Base-by-base conservation (phyloP, 352 stramenopile species). In the Discostella stelligera region DNA sequence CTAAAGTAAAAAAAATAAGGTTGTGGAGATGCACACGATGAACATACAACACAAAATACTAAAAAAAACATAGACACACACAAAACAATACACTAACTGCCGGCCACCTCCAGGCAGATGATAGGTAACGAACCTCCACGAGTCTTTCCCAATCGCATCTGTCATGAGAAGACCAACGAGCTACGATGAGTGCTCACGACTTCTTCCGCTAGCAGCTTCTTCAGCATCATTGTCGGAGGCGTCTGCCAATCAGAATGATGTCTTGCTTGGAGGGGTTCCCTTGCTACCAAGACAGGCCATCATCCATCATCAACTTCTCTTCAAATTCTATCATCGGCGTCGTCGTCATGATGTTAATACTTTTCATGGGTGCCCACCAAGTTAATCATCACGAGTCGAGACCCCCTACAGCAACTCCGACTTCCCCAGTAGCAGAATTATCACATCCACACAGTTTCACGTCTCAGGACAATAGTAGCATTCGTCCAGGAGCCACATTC, bases 401-500 rank as follows among this genome's bases (percentile, higher is more conserved):
- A 10, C 7, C 7, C 11, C 11, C 37, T 44, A 8, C 37, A 44
- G 11, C 37, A 13, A 44, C 7, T 14, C 7, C 7, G 13, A 44
- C 37, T 14, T 44, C 37, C 27, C 27, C 5, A 32, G 27, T 32
- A 8, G 37, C 37, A 44, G n/a, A n/a, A n/a, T 10, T 14, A 44
- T 44, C 13, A 44, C 37, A 14, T 44, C 37, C 7, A 2, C 7
- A 14, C 2, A 44, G 37, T 44, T 44, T 44, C 37, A 44, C 37
- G 0, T 10, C 4, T 2, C 37, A 54, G 18, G 61, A 56, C 5
- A 65, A 64, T 32, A 55, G 32, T 1, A 41, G 10, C 37, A 73
- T 73, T 0, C 50, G 50, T 27, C 65, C 65, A 9, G 65, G 65
- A 14, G 37, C 39, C n/a, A 65, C 66, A 4, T 73, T 73, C 21